These are phyloP conservation scores for Globisporangium megalacanthum DNA, from an alignment of 352 stramenopile species.

Conservation along the genomic window DNA sequence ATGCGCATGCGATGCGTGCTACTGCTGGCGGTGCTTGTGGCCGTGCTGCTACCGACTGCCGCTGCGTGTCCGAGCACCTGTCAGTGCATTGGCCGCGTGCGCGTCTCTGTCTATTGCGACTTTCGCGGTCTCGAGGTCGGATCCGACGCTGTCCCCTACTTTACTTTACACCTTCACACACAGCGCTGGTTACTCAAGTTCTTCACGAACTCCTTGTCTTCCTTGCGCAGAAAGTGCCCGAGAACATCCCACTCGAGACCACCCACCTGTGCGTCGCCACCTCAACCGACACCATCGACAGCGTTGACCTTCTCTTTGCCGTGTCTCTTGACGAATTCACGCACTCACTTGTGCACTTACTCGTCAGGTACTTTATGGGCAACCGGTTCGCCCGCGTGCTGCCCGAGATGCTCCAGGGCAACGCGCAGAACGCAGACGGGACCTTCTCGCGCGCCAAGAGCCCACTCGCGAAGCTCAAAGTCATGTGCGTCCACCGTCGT, in stretches of 20 bases:
- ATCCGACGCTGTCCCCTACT: neutral
- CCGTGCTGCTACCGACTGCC: too few relatives aligned
- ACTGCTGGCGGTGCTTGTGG: neutral
- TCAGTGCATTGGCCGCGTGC: slow-evolving; percentile 56
- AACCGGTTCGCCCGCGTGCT: slow-evolving; percentile 66
- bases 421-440: slow-evolving; percentile 45
- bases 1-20: neutral
- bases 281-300: neutral
- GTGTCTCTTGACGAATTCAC: too few relatives aligned
- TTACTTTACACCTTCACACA: neutral
- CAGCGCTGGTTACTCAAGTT: too few relatives aligned
- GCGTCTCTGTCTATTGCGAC: slow-evolving; percentile 74
- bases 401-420: slow-evolving; percentile 62
- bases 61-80: slow-evolving; percentile 40
- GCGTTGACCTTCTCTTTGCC: too few relatives aligned
- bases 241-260: slow-evolving; percentile 59
- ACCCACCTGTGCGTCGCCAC: slow-evolving; percentile 47
- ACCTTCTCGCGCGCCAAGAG: slow-evolving; percentile 36
- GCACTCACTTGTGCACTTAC: too few relatives aligned
- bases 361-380: slow-evolving; percentile 63
- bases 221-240: slow-evolving; percentile 34
- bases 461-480: slow-evolving; percentile 50
- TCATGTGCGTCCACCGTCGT: slow-evolving; percentile 39
- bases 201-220: slow-evolving; percentile 2
- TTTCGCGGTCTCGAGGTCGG: slow-evolving; percentile 55